These are phyloP conservation scores for Hericium coralloides DNA, from an alignment of 768 basidiomycete genomes.

Conservation along the genomic window DNA sequence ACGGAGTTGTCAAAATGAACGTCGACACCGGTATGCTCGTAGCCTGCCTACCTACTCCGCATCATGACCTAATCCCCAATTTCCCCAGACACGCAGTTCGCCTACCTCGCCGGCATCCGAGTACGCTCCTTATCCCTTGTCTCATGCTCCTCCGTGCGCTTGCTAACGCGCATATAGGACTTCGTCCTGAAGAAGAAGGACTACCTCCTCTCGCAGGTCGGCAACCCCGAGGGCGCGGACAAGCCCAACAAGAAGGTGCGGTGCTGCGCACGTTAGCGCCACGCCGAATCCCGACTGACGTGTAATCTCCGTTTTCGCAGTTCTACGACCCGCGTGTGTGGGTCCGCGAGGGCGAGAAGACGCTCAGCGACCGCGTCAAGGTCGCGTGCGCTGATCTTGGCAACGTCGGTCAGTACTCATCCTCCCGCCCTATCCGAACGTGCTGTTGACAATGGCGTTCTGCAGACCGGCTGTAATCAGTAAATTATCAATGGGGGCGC, in stretches of 20 bases:
- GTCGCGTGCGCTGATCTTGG: conserved; percentile 90
- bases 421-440: neutral
- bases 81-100: conserved; percentile 78
- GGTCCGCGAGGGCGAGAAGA: conserved; percentile 99
- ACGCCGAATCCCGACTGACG: neutral
- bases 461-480: too few species aligned
- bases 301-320: conserved; percentile 24
- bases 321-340: conserved; percentile 95
- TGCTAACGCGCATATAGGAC: conserved; percentile 38
- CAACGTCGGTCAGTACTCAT: conserved; percentile 26
- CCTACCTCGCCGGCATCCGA: conserved; percentile 81
- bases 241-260: conserved; percentile 98
- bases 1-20: conserved; percentile 99
- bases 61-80: conserved; percentile 4
- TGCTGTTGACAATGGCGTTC: too few species aligned
- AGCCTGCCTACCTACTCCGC: neutral
- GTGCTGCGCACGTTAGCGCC: neutral
- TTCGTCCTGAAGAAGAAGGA: conserved; percentile 80
- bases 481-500: too few species aligned
- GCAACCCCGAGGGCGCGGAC: conserved; percentile 93
- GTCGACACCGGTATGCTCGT: conserved; percentile 65
- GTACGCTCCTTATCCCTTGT: conserved; percentile 24
- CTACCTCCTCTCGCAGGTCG: conserved; percentile 86
- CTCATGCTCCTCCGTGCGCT: too few species aligned
- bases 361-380: conserved; percentile 77